A percentile compares a stretch with the other conserved stretches of the same genome.
phyloP scores from a whole-genome alignment of 768 basidiomycete genomes.

The Mycena filopes region DNA sequence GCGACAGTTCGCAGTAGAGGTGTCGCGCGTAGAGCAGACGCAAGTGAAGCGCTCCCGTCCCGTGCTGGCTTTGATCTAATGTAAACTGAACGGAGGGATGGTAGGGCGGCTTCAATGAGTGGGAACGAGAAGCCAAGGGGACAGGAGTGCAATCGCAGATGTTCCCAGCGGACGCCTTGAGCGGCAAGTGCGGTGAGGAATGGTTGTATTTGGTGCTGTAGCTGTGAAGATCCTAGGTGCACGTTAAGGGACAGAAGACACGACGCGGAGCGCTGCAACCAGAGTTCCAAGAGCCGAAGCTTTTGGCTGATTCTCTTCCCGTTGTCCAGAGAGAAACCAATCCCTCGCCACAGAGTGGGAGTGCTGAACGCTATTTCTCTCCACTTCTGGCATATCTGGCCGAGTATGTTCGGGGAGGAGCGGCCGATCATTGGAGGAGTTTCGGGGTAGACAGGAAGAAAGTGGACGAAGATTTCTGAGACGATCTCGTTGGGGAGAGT shows the following conservation, averaged over 20 bases:
- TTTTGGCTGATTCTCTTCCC: not conserved
- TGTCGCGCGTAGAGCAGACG: not conserved
- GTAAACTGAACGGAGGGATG: not conserved
- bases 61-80: not conserved
- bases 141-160: not conserved
- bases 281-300: not conserved
- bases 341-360: slow-evolving; percentile 9
- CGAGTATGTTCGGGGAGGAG: not conserved
- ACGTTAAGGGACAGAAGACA: not conserved
- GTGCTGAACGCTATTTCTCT: not conserved
- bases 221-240: too few species aligned
- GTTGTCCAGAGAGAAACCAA: not conserved
- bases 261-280: not conserved
- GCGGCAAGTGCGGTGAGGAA: not conserved
- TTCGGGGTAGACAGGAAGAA: slow-evolving; percentile 7
- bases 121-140: not conserved
- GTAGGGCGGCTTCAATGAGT: not conserved
- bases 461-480: slow-evolving; percentile 1
- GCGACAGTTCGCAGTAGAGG: not conserved
- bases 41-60: too few species aligned
- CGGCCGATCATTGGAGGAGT: not conserved
- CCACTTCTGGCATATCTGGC: slow-evolving; percentile 11
- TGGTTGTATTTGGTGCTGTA: too few species aligned
- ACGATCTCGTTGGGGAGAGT: slow-evolving; percentile 10
- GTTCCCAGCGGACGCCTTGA: slow-evolving; percentile 4